Base-by-base conservation (phyloP, 768 basidiomycete genomes). In the Rubroboletus pulcherrimus region DNA sequence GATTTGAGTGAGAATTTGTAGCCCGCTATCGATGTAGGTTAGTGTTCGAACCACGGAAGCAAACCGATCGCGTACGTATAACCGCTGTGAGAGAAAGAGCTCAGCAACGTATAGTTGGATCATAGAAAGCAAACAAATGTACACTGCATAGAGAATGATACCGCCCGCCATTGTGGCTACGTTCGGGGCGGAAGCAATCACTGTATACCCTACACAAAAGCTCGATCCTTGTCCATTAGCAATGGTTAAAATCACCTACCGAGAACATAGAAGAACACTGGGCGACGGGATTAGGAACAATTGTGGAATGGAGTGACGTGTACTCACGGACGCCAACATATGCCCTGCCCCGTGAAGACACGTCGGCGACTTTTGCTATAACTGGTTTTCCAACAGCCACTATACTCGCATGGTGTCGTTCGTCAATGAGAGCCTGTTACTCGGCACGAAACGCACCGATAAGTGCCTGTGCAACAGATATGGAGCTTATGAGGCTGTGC, bases 281-380 rank as follows among this genome's bases (percentile, higher is more conserved):
- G 7, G 17, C 21, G 21, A 53, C 24, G 42, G 26, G 7, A 54
- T 49, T 15, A 47, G 46, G 14, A 54, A 41, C 17, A n/a, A 4
- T 17, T 12, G 14, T 33, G 3, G 35, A 41, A 40, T 14, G 15
- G 15, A 17, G 15, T 41, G n/a, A 29, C n/a, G 4, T 15, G 41
- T 17, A 78, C 82, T 74, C 61, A 83, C 82, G 64, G 53, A 86
- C 82, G 38, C 78, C 58, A 30, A 78, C 72, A 63, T 83, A 89
- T 1, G 86, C 84, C 40, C 76, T 77, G 19, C 83, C 85, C 62
- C 89, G 78, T 24, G 87, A 88, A 14, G 80, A 73, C 8, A 87
- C 81, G 66, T 91, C 88, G 9, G 87, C 82, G 39, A 89, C 68
- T 69, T 89, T 89, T 1, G 89, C 87, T 58, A 88, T 82, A 37